Conservation (phyloP, 345 rosid genomes). For the Cardamine occulta region DNA sequence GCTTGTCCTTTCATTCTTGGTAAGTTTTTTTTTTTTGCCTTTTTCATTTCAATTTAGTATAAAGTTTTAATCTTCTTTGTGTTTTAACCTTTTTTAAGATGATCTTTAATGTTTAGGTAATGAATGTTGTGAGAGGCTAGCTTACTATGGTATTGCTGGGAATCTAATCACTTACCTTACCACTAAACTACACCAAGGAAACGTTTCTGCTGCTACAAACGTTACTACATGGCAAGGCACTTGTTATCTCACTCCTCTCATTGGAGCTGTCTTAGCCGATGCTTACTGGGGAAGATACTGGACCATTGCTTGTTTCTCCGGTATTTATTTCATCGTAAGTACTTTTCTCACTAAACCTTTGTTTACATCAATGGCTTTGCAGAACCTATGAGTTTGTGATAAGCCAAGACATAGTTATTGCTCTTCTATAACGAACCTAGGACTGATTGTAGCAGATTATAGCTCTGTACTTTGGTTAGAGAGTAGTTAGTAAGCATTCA, state of each 20-base stretch:
- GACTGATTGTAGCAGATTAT: too few relatives aligned
- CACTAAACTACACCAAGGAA: conserved; percentile 75
- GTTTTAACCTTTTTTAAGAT: not conserved
- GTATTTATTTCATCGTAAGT: conserved; percentile 73
- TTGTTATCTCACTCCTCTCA: conserved; percentile 89
- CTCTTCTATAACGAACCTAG: too few relatives aligned
- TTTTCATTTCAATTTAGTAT: not conserved
- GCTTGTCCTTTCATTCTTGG: conserved; percentile 96
- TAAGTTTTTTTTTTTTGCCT: not conserved
- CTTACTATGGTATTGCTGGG: conserved; percentile 87
- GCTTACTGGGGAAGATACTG: conserved; percentile 98
- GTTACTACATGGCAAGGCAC: conserved; percentile 93
- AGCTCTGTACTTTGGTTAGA: not conserved
- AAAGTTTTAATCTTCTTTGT: too few relatives aligned
- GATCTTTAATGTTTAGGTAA: conserved; percentile 55
- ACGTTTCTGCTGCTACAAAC: conserved; percentile 86
- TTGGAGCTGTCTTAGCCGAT: conserved; percentile 91
- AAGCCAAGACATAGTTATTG: too few relatives aligned
- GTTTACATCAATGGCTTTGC: not conserved
- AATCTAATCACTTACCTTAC: conserved; percentile 93
- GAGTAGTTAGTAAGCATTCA: not conserved
- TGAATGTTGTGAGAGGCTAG: conserved; percentile 94
- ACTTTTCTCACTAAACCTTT: not conserved
- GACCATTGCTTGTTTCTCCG: conserved; percentile 90
- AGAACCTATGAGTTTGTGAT: conserved; percentile 2